A percentile compares a stretch with the other conserved stretches of the same genome.
These are phyloP conservation scores for Lenwebbia sp. DNA, from an alignment of 345 rosid species.

Conservation along the genomic window DNA sequence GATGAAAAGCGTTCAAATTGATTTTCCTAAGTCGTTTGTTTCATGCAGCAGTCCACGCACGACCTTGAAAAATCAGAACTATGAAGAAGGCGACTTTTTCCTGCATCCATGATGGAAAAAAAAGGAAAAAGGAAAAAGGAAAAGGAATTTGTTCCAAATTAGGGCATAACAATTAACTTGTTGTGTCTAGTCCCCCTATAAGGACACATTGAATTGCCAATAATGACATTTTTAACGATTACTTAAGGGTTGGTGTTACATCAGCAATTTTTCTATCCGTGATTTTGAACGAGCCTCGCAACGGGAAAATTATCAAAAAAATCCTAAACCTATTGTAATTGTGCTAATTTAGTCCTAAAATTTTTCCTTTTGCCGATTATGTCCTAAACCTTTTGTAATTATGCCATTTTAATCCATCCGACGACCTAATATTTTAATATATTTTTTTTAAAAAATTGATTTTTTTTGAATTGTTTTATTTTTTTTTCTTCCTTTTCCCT, in stretches of 20 bases:
- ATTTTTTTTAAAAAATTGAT: no score
- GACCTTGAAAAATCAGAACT: not conserved
- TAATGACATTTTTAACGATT: not conserved
- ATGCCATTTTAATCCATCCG: no score
- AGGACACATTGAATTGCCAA: not conserved
- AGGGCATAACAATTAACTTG: not conserved
- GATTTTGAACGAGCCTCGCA: not conserved
- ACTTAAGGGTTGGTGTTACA: not conserved
- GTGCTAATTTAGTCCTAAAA: no score
- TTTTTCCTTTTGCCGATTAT: no score
- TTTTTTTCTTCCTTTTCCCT: no score
- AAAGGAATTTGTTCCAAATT: not conserved
- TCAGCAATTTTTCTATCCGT: not conserved
- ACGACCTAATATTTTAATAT: no score
- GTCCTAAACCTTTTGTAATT: no score
- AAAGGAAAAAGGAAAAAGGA: not conserved
- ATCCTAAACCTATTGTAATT: no score
- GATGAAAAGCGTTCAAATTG: not conserved
- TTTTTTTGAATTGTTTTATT: no score
- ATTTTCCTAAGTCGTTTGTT: not conserved
- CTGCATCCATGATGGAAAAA: not conserved
- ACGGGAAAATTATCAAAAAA: not conserved
- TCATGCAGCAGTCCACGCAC: not conserved
- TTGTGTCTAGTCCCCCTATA: not conserved
- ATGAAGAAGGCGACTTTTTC: not conserved